A percentile compares a stretch with the other conserved stretches of the same genome.
These are phyloP conservation scores for Aristolochia californica DNA, from an alignment of 164 flowering plant genomes.

Conservation along the genomic window DNA sequence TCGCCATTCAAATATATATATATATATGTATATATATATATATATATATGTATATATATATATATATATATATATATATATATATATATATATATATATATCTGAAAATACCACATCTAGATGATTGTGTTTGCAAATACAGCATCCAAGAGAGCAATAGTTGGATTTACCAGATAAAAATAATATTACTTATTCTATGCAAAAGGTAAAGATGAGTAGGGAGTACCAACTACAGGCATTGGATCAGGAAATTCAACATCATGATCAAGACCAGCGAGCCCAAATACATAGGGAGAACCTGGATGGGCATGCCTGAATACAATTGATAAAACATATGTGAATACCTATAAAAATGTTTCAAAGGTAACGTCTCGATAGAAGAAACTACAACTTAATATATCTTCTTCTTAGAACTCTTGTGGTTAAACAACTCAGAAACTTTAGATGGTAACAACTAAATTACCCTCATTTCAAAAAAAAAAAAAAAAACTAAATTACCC, in stretches of 20 bases:
- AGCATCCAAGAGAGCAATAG: no score
- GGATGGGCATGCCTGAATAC: constrained; percentile 92
- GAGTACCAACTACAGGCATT: constrained; percentile 93
- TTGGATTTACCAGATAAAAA: no score
- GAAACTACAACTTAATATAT: not conserved
- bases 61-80: no score
- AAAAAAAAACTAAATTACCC: constrained; percentile 44
- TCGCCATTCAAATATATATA: no score
- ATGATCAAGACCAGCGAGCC: constrained; percentile 81
- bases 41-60: no score
- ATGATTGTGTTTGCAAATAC: no score
- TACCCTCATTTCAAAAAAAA: not conserved
- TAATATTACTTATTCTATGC: no score
- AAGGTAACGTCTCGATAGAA: not conserved
- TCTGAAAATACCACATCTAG: not conserved
- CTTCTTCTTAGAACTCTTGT: not conserved
- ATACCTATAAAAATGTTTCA: constrained; percentile 5
- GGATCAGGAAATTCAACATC: constrained; percentile 98
- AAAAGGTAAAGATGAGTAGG: not conserved
- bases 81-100: no score
- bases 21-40: no score
- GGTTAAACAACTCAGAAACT: not conserved
- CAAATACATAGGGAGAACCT: constrained; percentile 97
- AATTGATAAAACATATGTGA: constrained; percentile 8
- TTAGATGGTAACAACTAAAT: not conserved